Conservation (phyloP, 2,329 filamentous ascomycete species). For the Alternaria incomplexa region DNA sequence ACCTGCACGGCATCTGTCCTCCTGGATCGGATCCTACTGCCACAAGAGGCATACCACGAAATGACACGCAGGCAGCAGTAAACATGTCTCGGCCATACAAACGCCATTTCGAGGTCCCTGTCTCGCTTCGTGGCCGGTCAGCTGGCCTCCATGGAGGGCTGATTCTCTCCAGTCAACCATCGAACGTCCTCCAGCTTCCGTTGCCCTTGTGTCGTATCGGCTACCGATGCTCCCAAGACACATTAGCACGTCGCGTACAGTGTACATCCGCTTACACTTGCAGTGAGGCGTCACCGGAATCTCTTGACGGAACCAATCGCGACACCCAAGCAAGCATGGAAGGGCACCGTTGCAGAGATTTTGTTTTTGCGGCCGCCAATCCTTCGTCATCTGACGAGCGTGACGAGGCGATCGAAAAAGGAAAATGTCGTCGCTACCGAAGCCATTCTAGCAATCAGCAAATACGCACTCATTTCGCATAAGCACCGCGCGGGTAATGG, state of each 20-base stretch:
- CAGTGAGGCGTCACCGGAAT: constrained; percentile 30
- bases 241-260: constrained; percentile 8
- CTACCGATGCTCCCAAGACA: constrained; percentile 11
- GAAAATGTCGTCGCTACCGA: constrained; percentile 2
- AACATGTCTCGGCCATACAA: constrained; percentile 26
- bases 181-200: constrained; percentile 17
- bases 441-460: constrained; percentile 15
- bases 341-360: constrained; percentile 23
- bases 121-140: constrained; percentile 21
- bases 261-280: constrained; percentile 10
- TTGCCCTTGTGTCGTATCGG: constrained; percentile 19
- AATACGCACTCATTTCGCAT: constrained; percentile 12
- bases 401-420: constrained; percentile 23
- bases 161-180: constrained; percentile 17
- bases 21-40: constrained; percentile 3
- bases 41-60: constrained; percentile 17
- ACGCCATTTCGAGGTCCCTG: constrained; percentile 4
- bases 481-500: constrained; percentile 12
- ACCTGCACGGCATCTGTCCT: constrained; percentile 12
- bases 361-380: constrained; percentile 31
- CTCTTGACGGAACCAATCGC: background rate
- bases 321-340: constrained; percentile 7
- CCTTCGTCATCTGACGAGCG: constrained; percentile 27
- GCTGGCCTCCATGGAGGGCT: constrained; percentile 21
- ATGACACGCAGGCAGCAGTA: constrained; percentile 20